Evolutionary conservation across 192 early-diverging fungal species (phyloP), one percentile per base, ranked within the genome.

Genomic region (Helicostylum pulchrum): DNA sequence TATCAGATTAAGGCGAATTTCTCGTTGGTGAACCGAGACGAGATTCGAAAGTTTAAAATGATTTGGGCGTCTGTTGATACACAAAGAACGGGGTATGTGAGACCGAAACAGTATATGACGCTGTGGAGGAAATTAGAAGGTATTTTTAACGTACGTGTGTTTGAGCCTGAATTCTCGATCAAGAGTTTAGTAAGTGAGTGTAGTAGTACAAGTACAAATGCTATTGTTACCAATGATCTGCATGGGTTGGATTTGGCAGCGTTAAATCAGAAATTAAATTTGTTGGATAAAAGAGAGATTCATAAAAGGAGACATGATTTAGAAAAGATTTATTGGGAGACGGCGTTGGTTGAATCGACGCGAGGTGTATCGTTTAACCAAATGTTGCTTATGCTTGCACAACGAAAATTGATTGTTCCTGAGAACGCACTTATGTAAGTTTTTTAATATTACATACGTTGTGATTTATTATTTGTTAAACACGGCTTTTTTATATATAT

Each of bases 1-100:
- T 82, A 86, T 55, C 85, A 86, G 63, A 81, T 85, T 34, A 76
- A 79, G 3, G 79, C 81, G 4, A 73, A 79, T 23, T 85, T 83
- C 54, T 83, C 83, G 7, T 31, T 83, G 32, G 76, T 85, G 6
- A 85, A 71, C 31, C 66, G 83, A 44, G 83, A 85, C 20, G 81
- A 85, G 67, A 85, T 85, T 26, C 75, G 83, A 61, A 70, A 78
- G 64, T 85, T 75, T 57, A 85, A 85, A 48, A 78, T 75, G 42
- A 72, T 72, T 23, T 85, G 83, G 83, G 68, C 71, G 26, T 73
- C 58, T 15, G 45, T 83, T 2, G 83, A 85, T 53, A 43, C 52
- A 4, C 70, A 80, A 12, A 63, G 75, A 43, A 78, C 76, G 5
- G 83, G 83, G 0, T 83, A 73, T 63, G 77, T 85, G 14, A 72